Conservation (phyloP, 495 filamentous ascomycete species). For the Aspergillus cavernicola region DNA sequence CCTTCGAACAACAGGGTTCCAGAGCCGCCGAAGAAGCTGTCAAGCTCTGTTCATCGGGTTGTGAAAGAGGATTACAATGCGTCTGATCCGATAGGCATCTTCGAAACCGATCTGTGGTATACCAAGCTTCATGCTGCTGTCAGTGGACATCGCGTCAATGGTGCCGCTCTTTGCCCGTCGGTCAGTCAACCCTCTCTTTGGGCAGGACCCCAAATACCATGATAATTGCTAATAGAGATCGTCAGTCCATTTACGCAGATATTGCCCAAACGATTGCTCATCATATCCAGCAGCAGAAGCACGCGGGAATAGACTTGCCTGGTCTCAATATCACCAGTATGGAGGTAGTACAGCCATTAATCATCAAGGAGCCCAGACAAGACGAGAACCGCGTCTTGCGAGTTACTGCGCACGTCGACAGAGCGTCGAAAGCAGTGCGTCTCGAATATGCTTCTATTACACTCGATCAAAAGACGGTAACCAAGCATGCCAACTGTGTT, state of each 20-base stretch:
- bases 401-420: neutral
- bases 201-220: neutral
- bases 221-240: neutral
- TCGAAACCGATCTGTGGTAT: no score
- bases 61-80: no score
- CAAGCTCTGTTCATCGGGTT: neutral
- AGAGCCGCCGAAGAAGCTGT: neutral
- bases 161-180: neutral
- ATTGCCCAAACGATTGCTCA: neutral
- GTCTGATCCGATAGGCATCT: neutral
- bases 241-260: neutral
- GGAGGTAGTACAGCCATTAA: no score
- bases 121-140: no score
- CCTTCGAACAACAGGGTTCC: neutral
- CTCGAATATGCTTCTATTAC: neutral
- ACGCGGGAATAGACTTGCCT: neutral
- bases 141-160: slow-evolving; percentile 9
- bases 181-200: no score
- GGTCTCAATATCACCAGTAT: neutral
- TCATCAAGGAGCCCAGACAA: no score
- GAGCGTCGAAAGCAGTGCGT: neutral
- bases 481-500: neutral
- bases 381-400: neutral
- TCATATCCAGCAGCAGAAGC: neutral
- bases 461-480: neutral